These are phyloP conservation scores for Boletus vinaceobasis DNA, from an alignment of 768 basidiomycete species.

Conservation along the genomic window DNA sequence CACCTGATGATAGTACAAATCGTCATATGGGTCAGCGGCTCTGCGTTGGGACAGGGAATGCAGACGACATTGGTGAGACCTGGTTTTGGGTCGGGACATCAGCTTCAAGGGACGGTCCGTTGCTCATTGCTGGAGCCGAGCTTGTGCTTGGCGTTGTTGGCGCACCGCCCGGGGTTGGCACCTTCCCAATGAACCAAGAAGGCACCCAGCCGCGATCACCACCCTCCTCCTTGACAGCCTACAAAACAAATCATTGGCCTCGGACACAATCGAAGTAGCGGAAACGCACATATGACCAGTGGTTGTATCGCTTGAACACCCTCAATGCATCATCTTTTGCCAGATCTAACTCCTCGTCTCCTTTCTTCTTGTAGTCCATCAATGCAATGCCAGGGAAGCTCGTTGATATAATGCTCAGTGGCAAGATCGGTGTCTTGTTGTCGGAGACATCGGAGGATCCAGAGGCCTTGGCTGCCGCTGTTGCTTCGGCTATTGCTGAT, in stretches of 20 bases:
- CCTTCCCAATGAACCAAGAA: conserved; percentile 96
- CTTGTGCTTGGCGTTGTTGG: conserved; percentile 50
- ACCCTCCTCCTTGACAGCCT: conserved; percentile 91
- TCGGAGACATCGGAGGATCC: conserved; percentile 39
- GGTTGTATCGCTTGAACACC: conserved; percentile 97
- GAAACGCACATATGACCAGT: conserved; percentile 84
- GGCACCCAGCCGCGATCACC: conserved; percentile 98
- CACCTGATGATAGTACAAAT: conserved; percentile 10
- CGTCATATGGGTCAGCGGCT: conserved; percentile 21
- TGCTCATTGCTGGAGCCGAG: conserved; percentile 33
- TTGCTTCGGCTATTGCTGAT: conserved; percentile 80
- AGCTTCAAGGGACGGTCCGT: conserved; percentile 30
- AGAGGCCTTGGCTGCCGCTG: conserved; percentile 52
- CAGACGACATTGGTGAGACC: conserved; percentile 79
- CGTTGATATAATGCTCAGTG: conserved; percentile 90
- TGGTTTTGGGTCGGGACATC: conserved; percentile 46
- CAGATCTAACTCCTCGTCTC: conserved; percentile 87
- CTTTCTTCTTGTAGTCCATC: conserved; percentile 95
- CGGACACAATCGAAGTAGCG: background rate
- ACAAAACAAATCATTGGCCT: conserved; percentile 9
- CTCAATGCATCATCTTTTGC: conserved; percentile 84
- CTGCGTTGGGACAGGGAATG: conserved; percentile 52
- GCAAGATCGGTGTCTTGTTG: conserved; percentile 76
- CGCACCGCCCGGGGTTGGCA: conserved; percentile 43
- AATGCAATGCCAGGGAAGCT: conserved; percentile 95